Evolutionary conservation across 768 basidiomycete species (phyloP), one percentile per base, ranked within the genome.

Genomic region (Wakefieldia striispora): DNA sequence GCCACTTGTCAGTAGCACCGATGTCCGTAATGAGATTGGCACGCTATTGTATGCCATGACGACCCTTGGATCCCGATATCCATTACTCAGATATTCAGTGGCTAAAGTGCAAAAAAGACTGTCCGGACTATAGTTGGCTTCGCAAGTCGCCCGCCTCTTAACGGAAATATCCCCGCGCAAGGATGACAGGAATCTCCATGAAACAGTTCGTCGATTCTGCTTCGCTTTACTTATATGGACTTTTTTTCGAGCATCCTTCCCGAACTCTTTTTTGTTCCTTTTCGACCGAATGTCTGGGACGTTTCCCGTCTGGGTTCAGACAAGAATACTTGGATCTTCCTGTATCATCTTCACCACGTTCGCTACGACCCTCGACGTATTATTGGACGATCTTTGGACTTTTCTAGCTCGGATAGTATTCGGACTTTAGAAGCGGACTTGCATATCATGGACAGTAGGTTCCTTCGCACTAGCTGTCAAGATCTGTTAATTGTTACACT

Each of bases 31-130:
- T 58, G 84, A 88, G 51, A 77, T 87, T 36, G 74, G 72, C 29
- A 73, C 79, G 16, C 64, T 89, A 43, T 70, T 85, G 24, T 84
- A 78, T 56, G 83, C 82, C 52, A 79, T 88, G 78, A 82, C 73
- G 50, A 78, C 71, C 49, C 77, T 88, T 39, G 75, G 77, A 51
- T 65, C 78, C 11, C 74, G 74, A 40, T 86, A 83, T 63, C 86
- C 86, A 27, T 69, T 88, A 52, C 70, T 84, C 49, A 58, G 64
- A 6, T 68, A 68, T 39, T 55, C 66, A 9, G 64, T 56, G 34
- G 50, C 62, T 36, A 68, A 67, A 39, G 60, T 59, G 24, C 68
- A 70, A 51, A 68, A 68, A 51, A 47, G 68, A 51, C 47, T 69
- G 20, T 50, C 65, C 7, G 65, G 62, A 40, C 60, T 66, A 50